Evolutionary conservation across 2,329 filamentous ascomycete genomes (phyloP), one percentile per base, ranked within the genome.

Genomic region (Penicillium expansum): DNA sequence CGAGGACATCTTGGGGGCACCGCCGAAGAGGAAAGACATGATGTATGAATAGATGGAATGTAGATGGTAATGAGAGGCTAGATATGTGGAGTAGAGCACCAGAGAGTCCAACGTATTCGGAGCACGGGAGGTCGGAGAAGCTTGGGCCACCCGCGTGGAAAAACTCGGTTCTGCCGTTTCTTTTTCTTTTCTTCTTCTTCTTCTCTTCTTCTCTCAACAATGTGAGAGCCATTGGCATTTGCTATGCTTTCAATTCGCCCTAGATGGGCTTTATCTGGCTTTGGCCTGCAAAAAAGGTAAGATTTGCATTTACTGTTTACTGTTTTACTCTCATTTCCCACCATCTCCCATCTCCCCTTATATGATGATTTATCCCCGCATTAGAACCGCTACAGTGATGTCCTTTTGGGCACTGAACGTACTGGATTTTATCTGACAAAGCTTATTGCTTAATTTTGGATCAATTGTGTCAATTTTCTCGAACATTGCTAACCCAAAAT

Each of bases 1-100:
- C 71, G 92, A 96, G 63, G 91, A 89, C 74, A 92, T 89, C 80
- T 97, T 91, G 61, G 91, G 90, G 66, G 86, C 82, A 56, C 79
- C 80, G 73, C 88, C 85, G 73, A 88, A 88, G 67, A 90, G 83
- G 80, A 89, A 88, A 63, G 87, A 89, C 87, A 90, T 90, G 53
- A 67, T 82, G 74, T 62, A 60, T 61, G 39, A 48, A 20, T 52
- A 27, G 49, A 44, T 35, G 30, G 18, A 27, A 18, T 61, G 52
- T 52, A 30, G 59, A 56, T 33, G 57, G 56, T 52, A 51, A 57
- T 29, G 29, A 20, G 41, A 29, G 22, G 38, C 30, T 43, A 22
- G 45, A 37, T 52, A 52, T 33, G 39, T 45, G 49, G 49, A 52
- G 49, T 33, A 52, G 18, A 52, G 18, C 49, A 27, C 29, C n/a